These are phyloP conservation scores for Gnaphalium uliginosum DNA, from an alignment of 129 eudicot species.

Conservation along the genomic window DNA sequence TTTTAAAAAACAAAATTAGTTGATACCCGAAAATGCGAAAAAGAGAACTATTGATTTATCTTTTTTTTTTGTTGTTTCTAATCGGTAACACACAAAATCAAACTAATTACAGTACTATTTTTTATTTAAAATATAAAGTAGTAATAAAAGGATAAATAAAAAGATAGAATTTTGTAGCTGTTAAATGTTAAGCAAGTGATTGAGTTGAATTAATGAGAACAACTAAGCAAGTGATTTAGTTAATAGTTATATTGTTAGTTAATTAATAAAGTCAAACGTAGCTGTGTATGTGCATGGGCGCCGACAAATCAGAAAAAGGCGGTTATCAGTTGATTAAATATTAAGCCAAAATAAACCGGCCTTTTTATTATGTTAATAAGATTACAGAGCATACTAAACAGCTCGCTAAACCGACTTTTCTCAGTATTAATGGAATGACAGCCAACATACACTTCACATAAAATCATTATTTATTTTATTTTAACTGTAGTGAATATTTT, in stretches of 20 bases:
- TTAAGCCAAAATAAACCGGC: constrained; percentile 37
- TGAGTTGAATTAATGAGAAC: constrained; percentile 8
- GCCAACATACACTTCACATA: constrained; percentile 30
- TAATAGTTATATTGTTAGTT: constrained; percentile 24
- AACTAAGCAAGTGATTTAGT: constrained; percentile 11
- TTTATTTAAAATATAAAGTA: too few relatives aligned
- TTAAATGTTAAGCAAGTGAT: neutral
- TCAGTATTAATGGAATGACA: constrained; percentile 45
- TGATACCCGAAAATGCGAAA: too few relatives aligned
- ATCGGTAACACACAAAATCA: too few relatives aligned
- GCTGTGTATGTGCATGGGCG: constrained; percentile 46
- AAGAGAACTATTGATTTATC: too few relatives aligned
- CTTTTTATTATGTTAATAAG: constrained; percentile 25
- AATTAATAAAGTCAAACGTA: constrained; percentile 33
- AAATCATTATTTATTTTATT: constrained; percentile 1
- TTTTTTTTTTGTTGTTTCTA: too few relatives aligned
- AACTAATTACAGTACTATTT: too few relatives aligned
- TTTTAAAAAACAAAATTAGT: too few relatives aligned
- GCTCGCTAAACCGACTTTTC: constrained; percentile 44
- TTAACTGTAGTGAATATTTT: constrained; percentile 23
- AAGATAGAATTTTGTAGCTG: neutral
- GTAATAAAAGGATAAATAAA: neutral
- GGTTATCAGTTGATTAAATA: constrained; percentile 39
- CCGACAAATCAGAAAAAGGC: constrained; percentile 40
- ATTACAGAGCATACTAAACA: constrained; percentile 32